These are phyloP conservation scores for Wickerhamomyces hampshirensis DNA, from an alignment of 805 yeast species.

Conservation along the genomic window DNA sequence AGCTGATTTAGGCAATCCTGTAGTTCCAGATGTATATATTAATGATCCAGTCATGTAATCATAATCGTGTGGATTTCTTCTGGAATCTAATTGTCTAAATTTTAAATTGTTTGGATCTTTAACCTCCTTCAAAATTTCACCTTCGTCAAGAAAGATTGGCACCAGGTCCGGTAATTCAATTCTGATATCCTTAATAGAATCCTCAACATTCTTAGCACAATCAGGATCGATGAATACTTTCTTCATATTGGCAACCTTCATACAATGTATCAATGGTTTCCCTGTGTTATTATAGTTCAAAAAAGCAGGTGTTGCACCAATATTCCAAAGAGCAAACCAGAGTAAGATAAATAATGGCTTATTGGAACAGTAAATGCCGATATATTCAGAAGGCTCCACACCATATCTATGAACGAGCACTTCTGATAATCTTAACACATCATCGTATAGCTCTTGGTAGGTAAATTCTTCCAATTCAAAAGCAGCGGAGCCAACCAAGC, in stretches of 20 bases:
- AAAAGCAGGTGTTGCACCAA: constrained; percentile 87
- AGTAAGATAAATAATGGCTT: constrained; percentile 75
- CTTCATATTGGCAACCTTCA: constrained; percentile 58
- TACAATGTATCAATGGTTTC: constrained; percentile 72
- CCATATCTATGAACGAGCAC: constrained; percentile 60
- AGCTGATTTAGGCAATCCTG: constrained; percentile 93
- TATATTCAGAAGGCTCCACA: constrained; percentile 58
- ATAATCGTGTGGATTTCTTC: constrained; percentile 53
- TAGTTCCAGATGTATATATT: constrained; percentile 91
- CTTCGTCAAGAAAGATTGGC: constrained; percentile 49
- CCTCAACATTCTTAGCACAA: constrained; percentile 47
- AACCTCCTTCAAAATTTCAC: constrained; percentile 36
- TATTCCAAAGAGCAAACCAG: constrained; percentile 86
- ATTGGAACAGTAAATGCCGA: constrained; percentile 75
- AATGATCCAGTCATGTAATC: constrained; percentile 64
- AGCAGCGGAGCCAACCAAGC: constrained; percentile 41
- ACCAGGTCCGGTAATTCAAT: constrained; percentile 33
- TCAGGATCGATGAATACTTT: constrained; percentile 74
- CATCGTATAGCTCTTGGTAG: constrained; percentile 62
- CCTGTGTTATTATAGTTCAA: constrained; percentile 76
- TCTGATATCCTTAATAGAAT: constrained; percentile 41
- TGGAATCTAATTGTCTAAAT: constrained; percentile 49
- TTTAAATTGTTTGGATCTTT: constrained; percentile 37
- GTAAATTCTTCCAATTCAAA: constrained; percentile 62
- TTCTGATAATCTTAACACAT: constrained; percentile 60